Conservation (phyloP, 2,329 filamentous ascomycete species). For the Alternaria metachromatica region DNA sequence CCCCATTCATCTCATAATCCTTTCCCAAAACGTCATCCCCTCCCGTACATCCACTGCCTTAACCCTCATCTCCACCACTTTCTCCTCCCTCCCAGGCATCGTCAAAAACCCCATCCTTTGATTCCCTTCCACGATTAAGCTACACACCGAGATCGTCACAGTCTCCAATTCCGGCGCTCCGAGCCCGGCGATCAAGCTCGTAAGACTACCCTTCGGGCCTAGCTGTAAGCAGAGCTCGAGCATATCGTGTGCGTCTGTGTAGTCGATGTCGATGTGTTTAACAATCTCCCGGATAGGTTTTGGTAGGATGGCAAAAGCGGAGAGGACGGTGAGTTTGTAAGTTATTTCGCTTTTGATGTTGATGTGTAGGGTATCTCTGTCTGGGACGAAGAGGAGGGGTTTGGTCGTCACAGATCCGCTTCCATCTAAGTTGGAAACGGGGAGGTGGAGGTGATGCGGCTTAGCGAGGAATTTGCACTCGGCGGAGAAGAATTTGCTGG, state of each 20-base stretch:
- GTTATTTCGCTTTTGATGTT: neutral
- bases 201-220: neutral
- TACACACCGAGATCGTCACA: neutral
- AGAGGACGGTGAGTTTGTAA: neutral
- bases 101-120: neutral
- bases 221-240: neutral
- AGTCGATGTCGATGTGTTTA: neutral
- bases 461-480: neutral
- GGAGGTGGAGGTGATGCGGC: neutral
- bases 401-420: neutral
- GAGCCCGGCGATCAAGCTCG: neutral
- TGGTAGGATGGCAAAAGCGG: accelerated
- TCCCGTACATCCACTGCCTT: neutral
- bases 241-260: neutral
- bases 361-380: neutral
- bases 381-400: neutral
- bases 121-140: neutral
- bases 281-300: neutral
- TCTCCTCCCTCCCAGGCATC: neutral
- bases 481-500: neutral
- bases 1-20: neutral
- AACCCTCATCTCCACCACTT: neutral
- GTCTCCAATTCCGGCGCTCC: neutral
- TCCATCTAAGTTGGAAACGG: neutral
- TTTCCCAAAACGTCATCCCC: neutral